Base-by-base conservation (phyloP, 2,329 filamentous ascomycete species). In the Arthrobotrys musiformis region DNA sequence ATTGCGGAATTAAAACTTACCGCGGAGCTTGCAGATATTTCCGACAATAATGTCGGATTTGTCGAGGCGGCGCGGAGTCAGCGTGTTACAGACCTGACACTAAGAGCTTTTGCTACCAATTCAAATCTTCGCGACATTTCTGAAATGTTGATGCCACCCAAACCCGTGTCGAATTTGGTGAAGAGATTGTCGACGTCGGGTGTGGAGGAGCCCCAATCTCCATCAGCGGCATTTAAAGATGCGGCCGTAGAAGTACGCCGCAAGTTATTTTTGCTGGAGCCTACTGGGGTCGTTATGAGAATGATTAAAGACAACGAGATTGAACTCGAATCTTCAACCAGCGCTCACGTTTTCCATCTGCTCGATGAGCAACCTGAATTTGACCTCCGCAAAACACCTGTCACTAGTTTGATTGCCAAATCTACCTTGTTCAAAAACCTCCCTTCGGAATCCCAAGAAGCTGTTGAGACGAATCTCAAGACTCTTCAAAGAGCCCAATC, bases 261-360 rank as follows among this genome's bases (percentile, higher is more conserved):
- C 28, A 56, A 37, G 15, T 15, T 56, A n/a, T 56, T 56, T 35
- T 35, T 35, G 28, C 26, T 26, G 9, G 52, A 56, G 7, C 52
- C 52, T 15, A 56, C 52, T 15, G 52, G 52, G 9, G 52, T 56
- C 6, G 52, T 56, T 8, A 56, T 56, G 52, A 56, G 52, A 13
- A 56, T 56, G 52, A 56, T 56, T n/a, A 56, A 56, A 37, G 52
- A 56, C 52, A 56, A 56, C 28, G 52, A 56, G 7, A 56, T 56
- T 24, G 52, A 56, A 26, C 52, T 56, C 26, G 52, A 56, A 13
- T 56, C 52, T 1, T 56, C 52, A 4, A 37, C 52, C 1, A 56
- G 35, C 35, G 52, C 52, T 22, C 33, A 33, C 11, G n/a, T 56
- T 4, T 56, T 56, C n/a, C 52, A 56, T 37, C 17, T 56, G 4